Evolutionary conservation across 1,284 basidiomycete genomes (phyloP).

Genomic region (Ceraceosorus guamensis): DNA sequence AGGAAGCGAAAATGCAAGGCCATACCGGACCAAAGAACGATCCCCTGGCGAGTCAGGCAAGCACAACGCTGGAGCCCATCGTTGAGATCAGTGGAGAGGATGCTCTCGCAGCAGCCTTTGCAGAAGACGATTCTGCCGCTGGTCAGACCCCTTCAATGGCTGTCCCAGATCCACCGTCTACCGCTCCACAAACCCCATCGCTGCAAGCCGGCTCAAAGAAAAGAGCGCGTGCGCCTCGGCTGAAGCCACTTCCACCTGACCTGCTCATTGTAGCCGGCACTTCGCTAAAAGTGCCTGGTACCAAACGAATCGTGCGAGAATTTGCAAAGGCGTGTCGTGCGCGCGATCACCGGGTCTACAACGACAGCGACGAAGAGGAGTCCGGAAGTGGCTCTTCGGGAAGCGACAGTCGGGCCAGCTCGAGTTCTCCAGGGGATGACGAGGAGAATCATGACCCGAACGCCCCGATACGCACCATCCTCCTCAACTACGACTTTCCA

Average conservation of each 20-base stretch:
- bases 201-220: slow-evolving; percentile 9
- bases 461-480: slow-evolving; percentile 63
- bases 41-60: not conserved
- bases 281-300: slow-evolving; percentile 85
- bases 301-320: slow-evolving; percentile 86
- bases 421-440: slow-evolving; percentile 16
- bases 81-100: slow-evolving; percentile 9
- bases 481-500: slow-evolving; percentile 84
- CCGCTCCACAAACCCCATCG: not conserved
- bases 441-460: slow-evolving; percentile 12
- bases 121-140: not conserved
- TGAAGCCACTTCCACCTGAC: slow-evolving; percentile 60
- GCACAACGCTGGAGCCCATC: slow-evolving; percentile 5
- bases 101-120: slow-evolving; percentile 6
- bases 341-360: slow-evolving; percentile 18
- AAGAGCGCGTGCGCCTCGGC: slow-evolving; percentile 16
- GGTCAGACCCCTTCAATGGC: not conserved
- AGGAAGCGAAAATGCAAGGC: slow-evolving; percentile 9
- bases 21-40: not conserved
- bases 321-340: slow-evolving; percentile 76
- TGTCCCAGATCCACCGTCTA: not conserved
- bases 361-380: slow-evolving; percentile 14
- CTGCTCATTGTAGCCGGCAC: slow-evolving; percentile 93
- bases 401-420: not conserved
- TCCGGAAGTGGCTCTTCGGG: slow-evolving; percentile 36